These are phyloP conservation scores for Linum trigynum DNA, from an alignment of 345 rosid species.

Conservation along the genomic window DNA sequence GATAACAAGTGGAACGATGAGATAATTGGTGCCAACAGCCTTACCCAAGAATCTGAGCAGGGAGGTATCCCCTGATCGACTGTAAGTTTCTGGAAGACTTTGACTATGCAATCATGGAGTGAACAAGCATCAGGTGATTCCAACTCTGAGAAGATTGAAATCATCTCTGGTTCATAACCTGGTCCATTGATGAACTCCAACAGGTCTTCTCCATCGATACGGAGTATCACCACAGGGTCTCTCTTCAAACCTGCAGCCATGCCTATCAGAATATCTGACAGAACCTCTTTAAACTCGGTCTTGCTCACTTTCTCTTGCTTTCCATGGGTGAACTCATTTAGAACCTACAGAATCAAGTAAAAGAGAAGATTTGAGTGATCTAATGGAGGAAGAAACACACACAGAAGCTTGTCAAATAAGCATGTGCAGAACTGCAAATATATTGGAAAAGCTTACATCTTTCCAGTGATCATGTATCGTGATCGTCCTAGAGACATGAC, in stretches of 20 bases:
- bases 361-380: background rate
- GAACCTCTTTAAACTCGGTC: conserved; percentile 73
- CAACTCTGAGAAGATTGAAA: conserved; percentile 43
- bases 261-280: conserved; percentile 78
- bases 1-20: background rate
- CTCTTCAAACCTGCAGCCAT: conserved; percentile 97
- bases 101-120: conserved; percentile 37
- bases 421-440: background rate
- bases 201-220: conserved; percentile 95
- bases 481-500: too few species aligned
- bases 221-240: conserved; percentile 87
- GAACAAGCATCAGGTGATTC: conserved; percentile 31
- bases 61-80: conserved; percentile 97
- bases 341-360: conserved; percentile 33
- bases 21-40: too few species aligned
- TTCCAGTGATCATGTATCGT: too few species aligned
- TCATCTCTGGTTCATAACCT: conserved; percentile 54
- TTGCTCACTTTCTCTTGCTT: conserved; percentile 72
- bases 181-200: conserved; percentile 61
- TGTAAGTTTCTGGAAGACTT: conserved; percentile 57
- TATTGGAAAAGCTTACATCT: too few species aligned
- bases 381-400: background rate
- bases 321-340: conserved; percentile 83
- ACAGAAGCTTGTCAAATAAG: background rate
- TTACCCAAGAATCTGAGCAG: conserved; percentile 74